Percentiles rank a stretch among this genome's conserved stretches.
Conservation (phyloP, 208 protist genomes). For the Trypanosoma mega region DNA sequence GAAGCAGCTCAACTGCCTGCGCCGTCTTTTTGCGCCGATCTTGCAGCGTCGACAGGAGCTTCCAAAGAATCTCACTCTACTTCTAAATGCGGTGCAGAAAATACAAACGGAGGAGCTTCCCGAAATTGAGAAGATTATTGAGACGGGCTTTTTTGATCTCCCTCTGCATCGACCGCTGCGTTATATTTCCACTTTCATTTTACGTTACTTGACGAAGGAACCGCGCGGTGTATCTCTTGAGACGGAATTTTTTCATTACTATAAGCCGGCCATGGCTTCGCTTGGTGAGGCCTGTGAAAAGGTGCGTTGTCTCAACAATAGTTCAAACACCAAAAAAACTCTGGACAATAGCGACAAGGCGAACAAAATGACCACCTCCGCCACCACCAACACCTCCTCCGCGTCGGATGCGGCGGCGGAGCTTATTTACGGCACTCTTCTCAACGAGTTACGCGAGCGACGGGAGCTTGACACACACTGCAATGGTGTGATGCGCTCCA, state of each 20-base stretch:
- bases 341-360: too few species aligned
- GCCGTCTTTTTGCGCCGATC: constrained; percentile 63
- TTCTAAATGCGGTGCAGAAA: constrained; percentile 45
- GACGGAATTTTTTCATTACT: constrained; percentile 3
- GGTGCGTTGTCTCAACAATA: constrained; percentile 7
- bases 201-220: constrained; percentile 27
- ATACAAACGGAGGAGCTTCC: constrained; percentile 49
- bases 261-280: constrained; percentile 6
- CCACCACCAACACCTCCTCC: not conserved
- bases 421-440: constrained; percentile 56
- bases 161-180: constrained; percentile 60
- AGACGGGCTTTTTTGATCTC: constrained; percentile 42
- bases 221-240: constrained; percentile 3
- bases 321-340: not conserved
- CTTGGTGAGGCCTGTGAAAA: constrained; percentile 18
- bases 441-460: constrained; percentile 49
- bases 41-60: constrained; percentile 42
- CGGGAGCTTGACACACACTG: constrained; percentile 29
- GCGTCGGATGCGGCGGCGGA: constrained; percentile 27
- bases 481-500: constrained; percentile 3
- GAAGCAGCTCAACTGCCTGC: constrained; percentile 48
- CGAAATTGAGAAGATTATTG: constrained; percentile 42
- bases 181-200: constrained; percentile 40
- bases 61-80: constrained; percentile 48
- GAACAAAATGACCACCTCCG: too few species aligned